Evolutionary conservation across 2,329 filamentous ascomycete genomes (phyloP).

Genomic region (Aureobasidium sp.): DNA sequence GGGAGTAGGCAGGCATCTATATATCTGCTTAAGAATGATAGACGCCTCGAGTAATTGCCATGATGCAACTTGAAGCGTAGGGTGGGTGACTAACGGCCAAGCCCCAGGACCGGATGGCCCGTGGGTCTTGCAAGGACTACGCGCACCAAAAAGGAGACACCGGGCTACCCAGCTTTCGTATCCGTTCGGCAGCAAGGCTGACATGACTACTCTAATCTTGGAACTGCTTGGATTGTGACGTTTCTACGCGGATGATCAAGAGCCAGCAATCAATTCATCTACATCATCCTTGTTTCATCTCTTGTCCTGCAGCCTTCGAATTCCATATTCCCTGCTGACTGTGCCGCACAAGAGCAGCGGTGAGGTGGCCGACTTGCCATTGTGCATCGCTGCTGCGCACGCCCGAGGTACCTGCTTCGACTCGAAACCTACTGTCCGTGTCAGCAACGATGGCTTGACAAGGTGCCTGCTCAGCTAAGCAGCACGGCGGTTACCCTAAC

Average conservation of each 20-base stretch:
- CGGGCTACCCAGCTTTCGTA: conserved; percentile 3
- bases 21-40: conserved; percentile 1
- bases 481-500: neutral
- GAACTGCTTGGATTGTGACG: conserved; percentile 11
- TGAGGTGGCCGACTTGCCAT: neutral
- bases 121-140: neutral
- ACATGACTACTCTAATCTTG: conserved; percentile 14
- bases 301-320: conserved; percentile 7
- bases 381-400: conserved; percentile 1
- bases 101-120: neutral
- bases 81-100: conserved; percentile 11
- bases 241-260: conserved; percentile 4
- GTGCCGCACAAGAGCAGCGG: conserved; percentile 8
- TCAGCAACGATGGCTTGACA: conserved; percentile 1
- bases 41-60: conserved; percentile 13
- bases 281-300: conserved; percentile 13
- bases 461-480: conserved; percentile 12
- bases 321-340: conserved; percentile 6
- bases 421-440: neutral
- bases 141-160: conserved; percentile 10
- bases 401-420: neutral
- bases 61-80: conserved; percentile 17
- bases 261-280: conserved; percentile 6
- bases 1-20: conserved; percentile 15
- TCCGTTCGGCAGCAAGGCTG: conserved; percentile 15